phyloP scores from a whole-genome alignment of 768 basidiomycete species.

The Boletus reticulatus region DNA sequence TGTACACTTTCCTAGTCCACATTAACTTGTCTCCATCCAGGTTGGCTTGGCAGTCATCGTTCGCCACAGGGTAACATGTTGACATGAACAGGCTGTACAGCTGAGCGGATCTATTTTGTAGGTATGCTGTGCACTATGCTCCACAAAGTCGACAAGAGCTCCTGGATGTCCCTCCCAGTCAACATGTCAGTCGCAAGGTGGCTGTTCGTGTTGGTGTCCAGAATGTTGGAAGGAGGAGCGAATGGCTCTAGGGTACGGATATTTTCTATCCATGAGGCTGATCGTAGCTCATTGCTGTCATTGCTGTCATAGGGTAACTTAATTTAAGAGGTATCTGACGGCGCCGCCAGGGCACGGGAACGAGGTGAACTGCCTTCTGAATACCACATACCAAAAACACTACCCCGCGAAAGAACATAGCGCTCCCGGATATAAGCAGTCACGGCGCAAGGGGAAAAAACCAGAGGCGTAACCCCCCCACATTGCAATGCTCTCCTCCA shows the following conservation, averaged over 20 bases:
- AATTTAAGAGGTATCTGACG: no score
- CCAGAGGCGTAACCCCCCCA: background rate
- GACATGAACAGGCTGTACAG: no score
- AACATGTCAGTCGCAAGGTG: no score
- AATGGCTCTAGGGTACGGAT: background rate
- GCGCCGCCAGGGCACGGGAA: background rate
- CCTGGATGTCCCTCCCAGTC: no score
- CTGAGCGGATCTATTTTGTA: no score
- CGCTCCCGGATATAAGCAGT: constrained; percentile 7
- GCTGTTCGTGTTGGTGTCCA: no score
- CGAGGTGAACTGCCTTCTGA: background rate
- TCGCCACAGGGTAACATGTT: no score
- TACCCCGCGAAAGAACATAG: background rate
- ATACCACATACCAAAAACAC: background rate
- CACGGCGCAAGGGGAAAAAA: background rate
- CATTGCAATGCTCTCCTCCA: constrained; percentile 13
- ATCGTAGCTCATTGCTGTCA: background rate
- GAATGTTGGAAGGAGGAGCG: no score
- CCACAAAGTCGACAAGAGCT: no score
- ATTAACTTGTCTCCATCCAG: background rate
- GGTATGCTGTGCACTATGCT: no score
- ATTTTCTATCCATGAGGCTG: background rate
- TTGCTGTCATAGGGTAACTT: background rate
- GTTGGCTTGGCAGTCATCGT: no score
- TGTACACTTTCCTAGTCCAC: background rate